Conservation (phyloP, 306 rosid genomes). For the Begonia fuchsioides region DNA sequence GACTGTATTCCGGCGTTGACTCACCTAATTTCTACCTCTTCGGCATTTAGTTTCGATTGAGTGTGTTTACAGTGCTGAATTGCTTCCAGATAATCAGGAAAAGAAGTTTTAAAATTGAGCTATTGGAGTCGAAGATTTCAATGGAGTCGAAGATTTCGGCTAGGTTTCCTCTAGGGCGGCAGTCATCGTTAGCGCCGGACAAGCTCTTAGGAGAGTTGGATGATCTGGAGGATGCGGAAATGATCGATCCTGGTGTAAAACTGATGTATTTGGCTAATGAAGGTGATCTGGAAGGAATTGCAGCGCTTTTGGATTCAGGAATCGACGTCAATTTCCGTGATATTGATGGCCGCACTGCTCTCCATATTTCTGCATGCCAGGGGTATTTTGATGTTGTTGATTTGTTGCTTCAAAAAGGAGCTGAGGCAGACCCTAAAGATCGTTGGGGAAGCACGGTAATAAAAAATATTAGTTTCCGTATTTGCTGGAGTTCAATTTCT, state of each 20-base stretch:
- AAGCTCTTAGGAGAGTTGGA: conserved; percentile 1
- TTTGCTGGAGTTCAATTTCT: neutral
- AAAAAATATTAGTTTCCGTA: neutral
- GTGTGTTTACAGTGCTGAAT: no score
- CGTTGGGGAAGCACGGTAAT: conserved; percentile 95
- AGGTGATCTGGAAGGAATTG: conserved; percentile 71
- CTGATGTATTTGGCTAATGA: conserved; percentile 70
- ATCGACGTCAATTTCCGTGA: conserved; percentile 62
- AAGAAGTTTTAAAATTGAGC: no score
- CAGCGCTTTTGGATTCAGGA: conserved; percentile 47
- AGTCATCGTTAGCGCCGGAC: conserved; percentile 87
- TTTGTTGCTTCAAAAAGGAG: conserved; percentile 53
- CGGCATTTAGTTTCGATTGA: no score
- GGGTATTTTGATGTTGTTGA: conserved; percentile 48
- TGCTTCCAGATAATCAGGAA: no score
- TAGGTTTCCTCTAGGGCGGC: conserved; percentile 58
- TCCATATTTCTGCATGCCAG: conserved; percentile 84
- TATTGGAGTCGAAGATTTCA: neutral
- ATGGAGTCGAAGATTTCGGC: conserved; percentile 23
- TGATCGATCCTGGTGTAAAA: conserved; percentile 50
- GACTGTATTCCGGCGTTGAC: no score
- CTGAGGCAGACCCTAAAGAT: conserved; percentile 47
- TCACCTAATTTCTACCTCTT: no score
- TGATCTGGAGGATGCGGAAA: conserved; percentile 13
- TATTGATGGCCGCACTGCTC: conserved; percentile 73